Base-by-base conservation (phyloP, 371 early-diverging fungal species). In the Blyttiomyces sp. region DNA sequence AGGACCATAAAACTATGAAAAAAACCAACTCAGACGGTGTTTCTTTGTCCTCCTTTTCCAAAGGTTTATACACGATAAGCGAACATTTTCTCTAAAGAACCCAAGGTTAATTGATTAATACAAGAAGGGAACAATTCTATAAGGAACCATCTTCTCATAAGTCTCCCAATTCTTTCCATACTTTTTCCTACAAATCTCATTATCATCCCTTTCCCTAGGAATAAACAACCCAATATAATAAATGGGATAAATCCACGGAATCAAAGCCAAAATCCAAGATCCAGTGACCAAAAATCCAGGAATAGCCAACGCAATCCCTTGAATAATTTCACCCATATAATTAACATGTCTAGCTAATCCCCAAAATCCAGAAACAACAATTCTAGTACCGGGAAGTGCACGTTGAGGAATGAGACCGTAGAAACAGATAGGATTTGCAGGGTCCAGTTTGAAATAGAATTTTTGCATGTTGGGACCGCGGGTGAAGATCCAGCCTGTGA, bases 301-400 rank as follows among this genome's bases (percentile, higher is more conserved):
- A 76, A 86, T 81, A 44, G 87, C 86, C 31, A 81, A 57, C 24
- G 82, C 82, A 53, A 88, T 78, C 13, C 39, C n/a, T n/a, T 39
- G 39, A 59, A 84, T 49, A 43, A 89, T 65, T 50, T 89, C 89
- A 32, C 88, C 89, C n/a, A 86, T 75, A 75, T 90, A 90, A 79
- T 90, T 90, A 72, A 87, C 86, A 77, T 90, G 90, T 58, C 88
- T 82, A 13, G 89, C 80, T 43, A 87, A 69, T 66, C 90, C 90
- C 90, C 90, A 90, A 79, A 75, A 88, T 1, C 90, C 90, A 43
- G 39, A 39, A 11, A n/a, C 39, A n/a, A 39, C 13, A n/a, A 39
- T 39, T n/a, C 39, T 11, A 11, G 39, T 13, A 11, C 39, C 39
- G 13, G 39, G 39, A 11, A 39, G 13, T n/a, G 39, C 39, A n/a